phyloP scores from a whole-genome alignment of 78 protist genomes.

The Goniomonas avonlea region DNA sequence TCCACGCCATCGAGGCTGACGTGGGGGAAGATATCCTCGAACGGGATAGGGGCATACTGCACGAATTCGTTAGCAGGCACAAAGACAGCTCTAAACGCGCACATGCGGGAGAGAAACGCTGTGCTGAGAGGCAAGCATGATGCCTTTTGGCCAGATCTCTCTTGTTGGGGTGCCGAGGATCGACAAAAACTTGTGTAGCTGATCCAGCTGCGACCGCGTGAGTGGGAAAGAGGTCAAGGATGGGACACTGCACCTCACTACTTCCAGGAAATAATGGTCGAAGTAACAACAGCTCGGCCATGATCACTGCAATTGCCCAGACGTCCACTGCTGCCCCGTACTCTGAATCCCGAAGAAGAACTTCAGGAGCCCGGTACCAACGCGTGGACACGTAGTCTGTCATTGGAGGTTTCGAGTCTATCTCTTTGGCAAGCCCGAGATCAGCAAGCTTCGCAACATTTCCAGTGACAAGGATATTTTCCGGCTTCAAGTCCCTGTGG shows the following conservation, averaged over 20 bases:
- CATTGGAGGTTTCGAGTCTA: not conserved
- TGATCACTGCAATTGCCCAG: constrained; percentile 74
- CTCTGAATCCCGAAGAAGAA: constrained; percentile 66
- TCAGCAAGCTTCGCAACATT: constrained; percentile 88
- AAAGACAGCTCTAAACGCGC: too few species aligned
- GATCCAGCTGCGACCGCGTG: not conserved
- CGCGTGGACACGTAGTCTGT: constrained; percentile 91
- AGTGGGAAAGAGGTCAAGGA: not conserved
- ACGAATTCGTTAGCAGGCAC: too few species aligned
- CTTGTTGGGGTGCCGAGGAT: not conserved
- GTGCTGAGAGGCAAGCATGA: not conserved
- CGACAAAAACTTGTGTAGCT: too few species aligned
- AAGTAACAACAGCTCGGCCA: constrained; percentile 23
- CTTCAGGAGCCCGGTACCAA: constrained; percentile 81
- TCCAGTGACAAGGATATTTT: constrained; percentile 64
- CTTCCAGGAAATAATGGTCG: constrained; percentile 18
- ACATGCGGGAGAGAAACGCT: too few species aligned
- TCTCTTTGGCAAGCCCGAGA: constrained; percentile 81
- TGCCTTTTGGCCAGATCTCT: not conserved
- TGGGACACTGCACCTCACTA: not conserved
- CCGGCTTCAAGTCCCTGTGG: constrained; percentile 91
- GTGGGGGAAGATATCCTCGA: too few species aligned
- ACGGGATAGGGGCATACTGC: not conserved
- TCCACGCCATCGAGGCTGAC: too few species aligned
- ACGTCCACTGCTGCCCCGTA: constrained; percentile 79